Base-by-base conservation (phyloP, 345 rosid species). In the Acer yangbiense region DNA sequence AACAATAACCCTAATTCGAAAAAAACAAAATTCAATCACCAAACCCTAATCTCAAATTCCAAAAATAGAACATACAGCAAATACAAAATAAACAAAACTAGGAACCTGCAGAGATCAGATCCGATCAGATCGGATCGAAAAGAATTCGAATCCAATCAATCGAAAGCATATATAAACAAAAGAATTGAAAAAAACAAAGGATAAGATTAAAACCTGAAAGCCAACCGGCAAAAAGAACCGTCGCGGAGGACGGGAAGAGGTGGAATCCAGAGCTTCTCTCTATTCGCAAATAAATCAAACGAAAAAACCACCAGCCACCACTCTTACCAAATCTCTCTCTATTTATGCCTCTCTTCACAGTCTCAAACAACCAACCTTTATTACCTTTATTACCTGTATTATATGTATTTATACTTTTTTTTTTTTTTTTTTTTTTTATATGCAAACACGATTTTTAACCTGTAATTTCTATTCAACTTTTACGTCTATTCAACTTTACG, bases 221-320 rank as follows among this genome's bases (percentile, higher is more conserved):
- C 86, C 83, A 88, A 89, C 68, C 88, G 91, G 98, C 93, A 88
- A 82, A 60, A 87, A 82, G 82, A 82, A 90, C 92, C 96, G 97
- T 83, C 94, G 87, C 90, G 75, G 79, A 83, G 90, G 93, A 91
- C 93, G 98, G 92, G 74, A 81, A 81, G 77, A 78, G 82, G 76
- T 68, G 73, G 91, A 86, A 90, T 88, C 95, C 92, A 89, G 88
- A 85, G 90, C 85, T 86, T 83, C 89, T 79, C 64, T 74, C 76
- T 76, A 79, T 69, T 65, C 69, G 78, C 23, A 61, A 55, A 7
- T 32, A 54, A 62, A 27, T 50, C 69, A 23, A 46, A 27, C 54
- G 63, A 46, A 63, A 43, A 14, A 2, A 44, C 18, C 71, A 21
- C 64, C 52, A 66, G 12, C 41, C 41, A 20, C 65, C 39, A 13